phyloP scores from a whole-genome alignment of 2,329 filamentous ascomycete species.

The Boeremia lycopersici region DNA sequence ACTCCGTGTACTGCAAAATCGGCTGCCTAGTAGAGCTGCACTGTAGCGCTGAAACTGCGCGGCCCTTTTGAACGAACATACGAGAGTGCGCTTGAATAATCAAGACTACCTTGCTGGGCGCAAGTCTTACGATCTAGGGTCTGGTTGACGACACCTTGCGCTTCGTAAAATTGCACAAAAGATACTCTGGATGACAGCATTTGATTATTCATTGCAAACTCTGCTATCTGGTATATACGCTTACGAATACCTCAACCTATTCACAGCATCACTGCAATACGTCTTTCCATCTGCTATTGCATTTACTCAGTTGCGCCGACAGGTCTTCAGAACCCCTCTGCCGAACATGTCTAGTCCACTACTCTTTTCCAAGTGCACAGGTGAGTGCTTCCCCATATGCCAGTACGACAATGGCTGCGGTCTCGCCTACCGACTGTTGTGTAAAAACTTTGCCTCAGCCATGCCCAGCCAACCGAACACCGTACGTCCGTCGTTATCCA shows the following conservation, averaged over 20 bases:
- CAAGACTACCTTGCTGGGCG: too few species aligned
- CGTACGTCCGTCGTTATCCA: background rate
- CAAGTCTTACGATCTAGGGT: too few species aligned
- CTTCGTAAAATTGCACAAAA: too few species aligned
- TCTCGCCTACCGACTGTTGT: slow-evolving; percentile 1
- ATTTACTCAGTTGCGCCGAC: background rate
- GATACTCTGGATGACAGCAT: too few species aligned
- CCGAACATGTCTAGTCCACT: slow-evolving; percentile 3
- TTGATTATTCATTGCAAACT: too few species aligned
- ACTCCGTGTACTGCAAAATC: too few species aligned
- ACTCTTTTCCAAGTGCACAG: background rate
- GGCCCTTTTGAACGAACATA: too few species aligned
- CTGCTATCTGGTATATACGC: too few species aligned
- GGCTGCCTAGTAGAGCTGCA: too few species aligned
- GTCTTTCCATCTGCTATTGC: background rate
- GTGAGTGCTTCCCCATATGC: slow-evolving; percentile 2
- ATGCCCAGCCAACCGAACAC: slow-evolving; percentile 3
- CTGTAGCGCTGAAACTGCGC: too few species aligned
- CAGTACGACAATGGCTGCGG: background rate
- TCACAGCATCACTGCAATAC: slow-evolving; percentile 2
- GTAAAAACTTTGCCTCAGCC: background rate
- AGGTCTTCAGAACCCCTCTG: slow-evolving; percentile 1
- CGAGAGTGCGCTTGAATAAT: too few species aligned
- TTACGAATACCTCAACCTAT: background rate
- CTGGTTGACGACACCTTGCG: too few species aligned